Evolutionary conservation across 169 alveolate genomes (phyloP), one percentile per base, ranked within the genome.

Genomic region (Theileria annulata): DNA sequence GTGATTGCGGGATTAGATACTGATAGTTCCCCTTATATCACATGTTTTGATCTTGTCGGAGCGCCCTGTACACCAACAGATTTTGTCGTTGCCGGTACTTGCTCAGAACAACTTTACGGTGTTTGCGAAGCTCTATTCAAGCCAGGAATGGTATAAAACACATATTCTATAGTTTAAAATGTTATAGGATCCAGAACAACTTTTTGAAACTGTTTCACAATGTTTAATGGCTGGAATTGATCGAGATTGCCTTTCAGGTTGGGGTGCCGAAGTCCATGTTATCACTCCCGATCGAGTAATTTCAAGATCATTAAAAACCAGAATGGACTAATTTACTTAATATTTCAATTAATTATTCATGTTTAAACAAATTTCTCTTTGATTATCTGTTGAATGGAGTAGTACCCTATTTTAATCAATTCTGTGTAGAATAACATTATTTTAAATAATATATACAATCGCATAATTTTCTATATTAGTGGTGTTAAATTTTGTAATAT

Each of bases 211-310:
- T 19, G 88, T 94, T 15, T 96, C 99, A 9, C 98, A 97, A 90
- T 95, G 99, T 62, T 90, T 97, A 33, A 87, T 97, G 75, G 93
- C 98, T 27, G 99, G 97, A 12, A 88, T 96, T 37, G 99, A 97
- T 75, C 91, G 99, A 63, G 99, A 96, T 82, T 95, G 98, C 74
- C 91, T 95, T 60, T 90, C 98, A n/a, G 99, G 99, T 42, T 97
- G 99, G 99, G 99, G 99, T 21, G 98, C 98, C 13, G 96, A 88
- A 71, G 98, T 96, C 21, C 96, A 93, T 73, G 87, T 96, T 12
- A 84, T 84, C 17, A 84, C 90, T 9, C 90, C 90, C 2, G 83
- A 76, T 28, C 71, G 70, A 74, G 69, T 84, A 9, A 68, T 76
- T 47, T 33, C 67, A 21, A 58, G 76, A 15, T 71, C 90, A 21